Base-by-base conservation (phyloP, 2,329 filamentous ascomycete species). In the Chaetomium sp. region DNA sequence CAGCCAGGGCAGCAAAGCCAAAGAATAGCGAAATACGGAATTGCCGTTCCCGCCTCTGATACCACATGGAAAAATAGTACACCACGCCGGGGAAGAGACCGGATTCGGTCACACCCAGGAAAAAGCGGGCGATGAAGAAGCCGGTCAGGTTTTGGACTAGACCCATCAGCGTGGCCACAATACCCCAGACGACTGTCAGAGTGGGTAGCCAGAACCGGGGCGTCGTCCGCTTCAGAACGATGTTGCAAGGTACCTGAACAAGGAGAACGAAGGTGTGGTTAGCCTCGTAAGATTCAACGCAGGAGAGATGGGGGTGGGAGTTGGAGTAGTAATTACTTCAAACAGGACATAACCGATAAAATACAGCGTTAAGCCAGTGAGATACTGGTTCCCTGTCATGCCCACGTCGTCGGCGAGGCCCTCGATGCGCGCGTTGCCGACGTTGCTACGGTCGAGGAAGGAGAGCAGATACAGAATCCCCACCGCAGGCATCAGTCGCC, bases 331-430 rank as follows among this genome's bases (percentile, higher is more conserved):
- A n/a, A 66, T 44, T 45, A 77, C 76, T 63, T 83, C 80, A 43
- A 82, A 82, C 9, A 81, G 62, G 1, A 81, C 79, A 56, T 82
- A 83, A 44, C 78, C 79, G 42, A 82, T 71, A 64, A 88, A 88
- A 67, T 86, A 88, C 0, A 88, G 67, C 0, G 84, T 87, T 42
- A 88, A 65, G 1, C 82, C 82, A 0, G 80, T 84, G 1, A 87
- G 72, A 55, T 88, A 88, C 61, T 86, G 76, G 46, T 85, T 79
- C 0, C 79, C 81, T 33, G 77, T 76, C 70, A 82, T 82, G 46
- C 76, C 52, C 3, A 82, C 59, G 61, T 82, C 79, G 4, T 65
- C 68, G 0, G 78, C 67, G 47, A 84, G 72, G 34, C 80, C 80
- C 59, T 83, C 79, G 14, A 84, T 75, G 49, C 74, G 74, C 0